Evolutionary conservation across 345 rosid genomes (phyloP).

Genomic region (Citrus mangshanensis): DNA sequence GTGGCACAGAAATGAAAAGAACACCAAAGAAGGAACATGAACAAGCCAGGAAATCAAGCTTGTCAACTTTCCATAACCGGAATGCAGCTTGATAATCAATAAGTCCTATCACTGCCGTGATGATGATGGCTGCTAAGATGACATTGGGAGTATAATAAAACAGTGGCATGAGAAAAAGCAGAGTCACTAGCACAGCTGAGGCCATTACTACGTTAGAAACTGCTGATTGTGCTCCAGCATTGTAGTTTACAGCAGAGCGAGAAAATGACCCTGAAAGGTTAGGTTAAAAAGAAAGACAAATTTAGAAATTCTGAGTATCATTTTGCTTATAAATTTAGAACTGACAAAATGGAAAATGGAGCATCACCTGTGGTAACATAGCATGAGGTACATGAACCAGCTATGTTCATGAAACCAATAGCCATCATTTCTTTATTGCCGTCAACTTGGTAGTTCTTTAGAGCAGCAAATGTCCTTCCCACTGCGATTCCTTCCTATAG

Average conservation of each 20-base stretch:
- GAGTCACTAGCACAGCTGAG: constrained; percentile 77
- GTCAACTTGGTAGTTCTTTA: constrained; percentile 85
- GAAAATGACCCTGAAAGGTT: constrained; percentile 76
- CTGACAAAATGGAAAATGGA: background rate
- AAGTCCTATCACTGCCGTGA: constrained; percentile 90
- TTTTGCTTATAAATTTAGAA: background rate
- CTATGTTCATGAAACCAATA: constrained; percentile 92
- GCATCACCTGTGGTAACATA: constrained; percentile 77
- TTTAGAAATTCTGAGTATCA: constrained; percentile 1
- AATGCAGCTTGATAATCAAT: constrained; percentile 71
- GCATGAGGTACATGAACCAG: constrained; percentile 92
- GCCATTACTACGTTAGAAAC: constrained; percentile 88
- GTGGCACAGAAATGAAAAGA: constrained; percentile 87
- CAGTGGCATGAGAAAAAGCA: constrained; percentile 89
- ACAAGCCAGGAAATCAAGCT: constrained; percentile 90
- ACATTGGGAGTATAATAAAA: constrained; percentile 89
- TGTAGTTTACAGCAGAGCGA: constrained; percentile 89
- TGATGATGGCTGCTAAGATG: constrained; percentile 83
- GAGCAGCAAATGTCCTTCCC: constrained; percentile 91
- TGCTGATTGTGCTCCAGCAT: constrained; percentile 88
- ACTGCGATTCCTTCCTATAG: constrained; percentile 97
- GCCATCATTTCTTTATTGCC: constrained; percentile 99
- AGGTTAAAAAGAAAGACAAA: background rate
- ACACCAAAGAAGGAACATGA: constrained; percentile 86
- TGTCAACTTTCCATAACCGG: constrained; percentile 84